phyloP scores from a whole-genome alignment of 139 green algal species.

The Chlamydomonas asymmetrica region DNA sequence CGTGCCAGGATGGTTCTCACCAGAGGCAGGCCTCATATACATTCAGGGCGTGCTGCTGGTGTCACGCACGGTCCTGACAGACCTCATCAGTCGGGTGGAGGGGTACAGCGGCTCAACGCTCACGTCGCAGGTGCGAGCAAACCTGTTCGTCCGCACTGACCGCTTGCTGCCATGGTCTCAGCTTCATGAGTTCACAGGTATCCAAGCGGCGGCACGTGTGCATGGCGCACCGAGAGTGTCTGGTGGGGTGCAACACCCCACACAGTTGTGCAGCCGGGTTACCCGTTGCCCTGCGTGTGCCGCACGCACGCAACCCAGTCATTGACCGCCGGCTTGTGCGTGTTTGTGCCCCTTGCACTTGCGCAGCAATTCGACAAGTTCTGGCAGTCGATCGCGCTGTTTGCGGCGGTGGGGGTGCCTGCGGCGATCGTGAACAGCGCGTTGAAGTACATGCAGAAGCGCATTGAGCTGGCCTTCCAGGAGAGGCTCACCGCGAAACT shows the following conservation, averaged over 20 bases:
- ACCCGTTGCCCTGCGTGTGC: too few relatives aligned
- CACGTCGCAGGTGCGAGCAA: conserved; percentile 38
- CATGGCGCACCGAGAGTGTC: too few relatives aligned
- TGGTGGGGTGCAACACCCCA: too few relatives aligned
- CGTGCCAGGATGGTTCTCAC: conserved; percentile 63
- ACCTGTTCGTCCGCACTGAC: too few relatives aligned
- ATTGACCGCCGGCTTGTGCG: too few relatives aligned
- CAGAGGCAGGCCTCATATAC: conserved; percentile 74
- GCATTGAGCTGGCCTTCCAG: conserved; percentile 78
- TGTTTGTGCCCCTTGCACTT: too few relatives aligned
- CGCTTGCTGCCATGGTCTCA: too few relatives aligned
- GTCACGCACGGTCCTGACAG: conserved; percentile 81
- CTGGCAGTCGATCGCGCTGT: conserved; percentile 48
- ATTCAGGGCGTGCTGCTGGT: conserved; percentile 69
- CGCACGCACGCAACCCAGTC: too few relatives aligned
- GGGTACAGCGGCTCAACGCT: conserved; percentile 55
- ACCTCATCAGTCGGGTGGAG: conserved; percentile 77
- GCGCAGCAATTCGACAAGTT: conserved; percentile 60
- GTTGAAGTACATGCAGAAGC: conserved; percentile 93
- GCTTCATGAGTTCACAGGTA: too few relatives aligned
- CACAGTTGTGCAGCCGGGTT: too few relatives aligned
- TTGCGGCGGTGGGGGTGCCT: conserved; percentile 76
- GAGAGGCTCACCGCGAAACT: conserved; percentile 70
- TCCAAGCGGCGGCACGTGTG: too few relatives aligned
- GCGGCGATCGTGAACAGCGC: conserved; percentile 85